Evolutionary conservation across 352 stramenopile genomes (phyloP).

Genomic region (Phytophthora boehmeriae): DNA sequence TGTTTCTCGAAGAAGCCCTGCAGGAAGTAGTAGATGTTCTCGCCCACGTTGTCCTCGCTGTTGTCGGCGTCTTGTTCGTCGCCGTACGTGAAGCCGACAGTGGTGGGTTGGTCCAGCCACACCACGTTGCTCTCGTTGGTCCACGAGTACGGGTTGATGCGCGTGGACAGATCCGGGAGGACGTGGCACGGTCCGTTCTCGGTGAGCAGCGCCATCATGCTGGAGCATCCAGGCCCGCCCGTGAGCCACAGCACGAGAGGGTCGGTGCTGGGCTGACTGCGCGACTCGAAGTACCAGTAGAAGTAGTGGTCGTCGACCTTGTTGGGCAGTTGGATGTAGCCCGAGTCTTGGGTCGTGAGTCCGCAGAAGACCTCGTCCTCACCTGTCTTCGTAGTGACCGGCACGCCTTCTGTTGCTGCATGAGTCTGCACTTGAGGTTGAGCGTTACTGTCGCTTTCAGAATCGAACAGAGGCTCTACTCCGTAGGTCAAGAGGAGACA

Average conservation of each 20-base stretch:
- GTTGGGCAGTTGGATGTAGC: slow-evolving; percentile 40
- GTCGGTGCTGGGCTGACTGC: slow-evolving; percentile 43
- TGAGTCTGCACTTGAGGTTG: slow-evolving; percentile 25
- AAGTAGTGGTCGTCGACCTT: slow-evolving; percentile 49
- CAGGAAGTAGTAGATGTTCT: slow-evolving; percentile 77
- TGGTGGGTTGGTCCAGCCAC: slow-evolving; percentile 69
- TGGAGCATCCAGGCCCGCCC: slow-evolving; percentile 41
- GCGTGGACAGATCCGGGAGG: slow-evolving; percentile 29
- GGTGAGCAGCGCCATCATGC: slow-evolving; percentile 39
- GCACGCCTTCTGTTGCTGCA: slow-evolving; percentile 18
- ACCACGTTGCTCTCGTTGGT: slow-evolving; percentile 51
- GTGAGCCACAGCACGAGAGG: slow-evolving; percentile 75
- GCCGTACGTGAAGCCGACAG: slow-evolving; percentile 62
- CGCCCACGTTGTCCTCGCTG: slow-evolving; percentile 56
- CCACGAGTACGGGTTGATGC: slow-evolving; percentile 50
- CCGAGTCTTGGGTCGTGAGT: slow-evolving; percentile 49
- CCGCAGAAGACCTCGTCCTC: slow-evolving; percentile 48
- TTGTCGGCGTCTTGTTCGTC: slow-evolving; percentile 40
- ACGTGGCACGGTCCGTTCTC: slow-evolving; percentile 60
- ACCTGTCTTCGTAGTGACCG: slow-evolving; percentile 11
- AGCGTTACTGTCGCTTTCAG: slow-evolving; percentile 4
- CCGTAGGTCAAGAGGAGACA: slow-evolving; percentile 28
- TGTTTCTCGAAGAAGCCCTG: slow-evolving; percentile 68
- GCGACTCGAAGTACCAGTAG: slow-evolving; percentile 61
- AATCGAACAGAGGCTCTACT: slow-evolving; percentile 13